Evolutionary conservation across 495 filamentous ascomycete species (phyloP).

Genomic region (Tuber borchii): DNA sequence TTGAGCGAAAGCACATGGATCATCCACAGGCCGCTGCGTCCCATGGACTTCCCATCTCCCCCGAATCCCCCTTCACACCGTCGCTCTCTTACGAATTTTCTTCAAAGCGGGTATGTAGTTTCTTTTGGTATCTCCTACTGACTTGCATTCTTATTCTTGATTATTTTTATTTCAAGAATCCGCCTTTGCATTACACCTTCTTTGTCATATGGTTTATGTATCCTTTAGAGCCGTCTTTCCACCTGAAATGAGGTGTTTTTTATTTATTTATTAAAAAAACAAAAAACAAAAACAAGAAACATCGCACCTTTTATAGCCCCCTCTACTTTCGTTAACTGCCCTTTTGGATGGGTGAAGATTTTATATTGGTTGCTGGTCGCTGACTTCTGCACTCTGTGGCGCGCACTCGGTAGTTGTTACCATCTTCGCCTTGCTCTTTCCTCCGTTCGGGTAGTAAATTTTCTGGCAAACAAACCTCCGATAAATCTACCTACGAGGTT

Average conservation of each 20-base stretch:
- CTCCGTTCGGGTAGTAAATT: conserved; percentile 85
- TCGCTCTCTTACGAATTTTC: conserved; percentile 35
- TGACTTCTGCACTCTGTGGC: conserved; percentile 10
- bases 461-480: conserved; percentile 81
- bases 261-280: too few relatives aligned
- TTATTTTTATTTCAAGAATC: neutral
- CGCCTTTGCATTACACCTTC: neutral
- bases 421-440: conserved; percentile 67
- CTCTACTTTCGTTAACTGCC: neutral
- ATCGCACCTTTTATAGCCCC: neutral
- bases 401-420: conserved; percentile 48
- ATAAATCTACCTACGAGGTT: conserved; percentile 84
- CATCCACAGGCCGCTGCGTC: conserved; percentile 25
- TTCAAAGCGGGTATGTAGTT: conserved; percentile 33
- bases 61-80: conserved; percentile 34
- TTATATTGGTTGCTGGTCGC: conserved; percentile 1
- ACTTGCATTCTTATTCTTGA: too few relatives aligned
- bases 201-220: neutral
- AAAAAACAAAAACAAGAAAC: neutral
- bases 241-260: neutral
- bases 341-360: neutral
- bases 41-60: conserved; percentile 31
- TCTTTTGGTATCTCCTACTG: neutral
- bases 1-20: conserved; percentile 25
- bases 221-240: neutral